Percentiles rank a stretch among this genome's conserved stretches.
Conservation (phyloP, 257 asterid genomes). For the Orobanche coerulescens region DNA sequence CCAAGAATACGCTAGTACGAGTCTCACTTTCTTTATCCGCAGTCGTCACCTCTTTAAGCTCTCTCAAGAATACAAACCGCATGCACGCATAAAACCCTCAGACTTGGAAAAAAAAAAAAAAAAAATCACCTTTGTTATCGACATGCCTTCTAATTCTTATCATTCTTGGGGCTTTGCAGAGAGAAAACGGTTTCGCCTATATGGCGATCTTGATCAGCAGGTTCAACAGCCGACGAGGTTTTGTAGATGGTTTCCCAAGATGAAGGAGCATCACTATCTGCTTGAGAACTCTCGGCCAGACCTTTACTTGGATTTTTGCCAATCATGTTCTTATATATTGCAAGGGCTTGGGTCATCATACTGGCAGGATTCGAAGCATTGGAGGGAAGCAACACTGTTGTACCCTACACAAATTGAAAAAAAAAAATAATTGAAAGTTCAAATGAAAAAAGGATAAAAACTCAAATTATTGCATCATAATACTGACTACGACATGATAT, state of each 20-base stretch:
- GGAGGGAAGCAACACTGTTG: conserved; percentile 76
- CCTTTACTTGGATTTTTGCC: conserved; percentile 26
- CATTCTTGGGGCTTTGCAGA: conserved; percentile 28
- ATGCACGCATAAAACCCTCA: conserved; percentile 8
- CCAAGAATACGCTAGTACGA: conserved; percentile 12
- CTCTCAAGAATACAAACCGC: conserved; percentile 9
- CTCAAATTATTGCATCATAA: not conserved
- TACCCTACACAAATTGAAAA: conserved; percentile 45
- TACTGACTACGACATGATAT: not conserved
- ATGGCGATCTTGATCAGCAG: conserved; percentile 18
- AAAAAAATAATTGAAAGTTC: not conserved
- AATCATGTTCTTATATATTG: conserved; percentile 51
- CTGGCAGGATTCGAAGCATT: conserved; percentile 58
- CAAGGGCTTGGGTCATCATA: conserved; percentile 63
- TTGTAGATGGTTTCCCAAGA: conserved; percentile 9
- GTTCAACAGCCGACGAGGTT: not conserved
- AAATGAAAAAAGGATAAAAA: not conserved
- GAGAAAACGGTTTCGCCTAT: conserved; percentile 30
- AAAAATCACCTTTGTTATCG: conserved; percentile 5
- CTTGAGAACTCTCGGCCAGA: conserved; percentile 13
- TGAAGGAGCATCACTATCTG: conserved; percentile 14
- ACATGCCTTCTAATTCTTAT: not conserved
- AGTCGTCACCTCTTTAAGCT: conserved; percentile 17
- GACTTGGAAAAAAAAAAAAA: not conserved
- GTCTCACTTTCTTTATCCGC: conserved; percentile 18